A percentile compares a stretch with the other conserved stretches of the same genome.
Conservation (phyloP, 495 filamentous ascomycete genomes). For the Astrothelium subdiscretum region DNA sequence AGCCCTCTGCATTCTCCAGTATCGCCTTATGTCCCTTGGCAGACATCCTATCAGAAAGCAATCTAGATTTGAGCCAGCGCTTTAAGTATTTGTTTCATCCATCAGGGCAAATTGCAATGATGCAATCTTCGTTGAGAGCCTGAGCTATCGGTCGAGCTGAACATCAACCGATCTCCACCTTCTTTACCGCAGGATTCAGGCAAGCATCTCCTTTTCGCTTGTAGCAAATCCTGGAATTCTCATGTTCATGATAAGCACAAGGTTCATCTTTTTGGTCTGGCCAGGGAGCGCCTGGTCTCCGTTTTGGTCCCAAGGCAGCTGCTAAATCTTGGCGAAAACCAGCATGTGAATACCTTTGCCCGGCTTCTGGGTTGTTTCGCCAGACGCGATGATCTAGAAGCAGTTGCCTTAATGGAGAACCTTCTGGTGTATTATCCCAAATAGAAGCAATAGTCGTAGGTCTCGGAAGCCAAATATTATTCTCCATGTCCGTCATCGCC, state of each 20-base stretch:
- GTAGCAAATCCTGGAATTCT: neutral
- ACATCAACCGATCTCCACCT: too few species aligned
- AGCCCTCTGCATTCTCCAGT: too few species aligned
- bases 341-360: neutral
- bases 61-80: too few species aligned
- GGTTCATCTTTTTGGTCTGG: neutral
- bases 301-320: neutral
- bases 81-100: too few species aligned
- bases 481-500: too few species aligned
- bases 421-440: constrained; percentile 1
- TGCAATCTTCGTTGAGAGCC: too few species aligned
- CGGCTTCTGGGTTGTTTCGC: neutral
- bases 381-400: constrained; percentile 1
- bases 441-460: neutral
- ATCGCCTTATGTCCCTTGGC: too few species aligned
- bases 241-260: neutral
- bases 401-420: constrained; percentile 2
- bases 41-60: too few species aligned
- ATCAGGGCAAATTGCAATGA: too few species aligned
- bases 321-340: neutral
- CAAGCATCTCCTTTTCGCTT: neutral
- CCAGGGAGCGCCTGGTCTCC: neutral
- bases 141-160: too few species aligned
- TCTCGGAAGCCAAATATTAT: constrained; percentile 1
- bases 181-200: too few species aligned